phyloP scores from a whole-genome alignment of 163 green algal species.

The Prototheca cutis region DNA sequence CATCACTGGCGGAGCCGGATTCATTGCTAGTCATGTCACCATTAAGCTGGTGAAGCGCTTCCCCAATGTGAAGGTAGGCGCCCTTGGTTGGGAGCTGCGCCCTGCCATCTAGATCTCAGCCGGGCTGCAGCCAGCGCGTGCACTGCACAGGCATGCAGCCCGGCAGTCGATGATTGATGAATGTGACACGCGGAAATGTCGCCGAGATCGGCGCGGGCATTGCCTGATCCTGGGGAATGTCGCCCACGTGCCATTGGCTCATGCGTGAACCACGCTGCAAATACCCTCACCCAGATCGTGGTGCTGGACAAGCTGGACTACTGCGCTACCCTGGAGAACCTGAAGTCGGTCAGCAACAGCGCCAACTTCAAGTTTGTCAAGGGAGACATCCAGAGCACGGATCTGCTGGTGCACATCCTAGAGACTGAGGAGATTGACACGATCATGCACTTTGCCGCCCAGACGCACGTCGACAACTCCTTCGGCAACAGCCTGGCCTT shows the following conservation, averaged over 20 bases:
- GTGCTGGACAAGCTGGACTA: slow-evolving; percentile 97
- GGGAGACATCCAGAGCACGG: slow-evolving; percentile 85
- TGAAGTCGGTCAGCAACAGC: slow-evolving; percentile 38
- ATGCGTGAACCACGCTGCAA: too few species aligned
- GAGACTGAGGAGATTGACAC: slow-evolving; percentile 86
- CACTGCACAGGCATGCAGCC: neutral
- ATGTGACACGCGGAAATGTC: too few species aligned
- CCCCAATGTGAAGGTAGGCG: slow-evolving; percentile 75
- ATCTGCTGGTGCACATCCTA: slow-evolving; percentile 83
- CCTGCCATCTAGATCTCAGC: neutral
- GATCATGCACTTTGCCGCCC: slow-evolving; percentile 96
- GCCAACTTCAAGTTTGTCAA: slow-evolving; percentile 92
- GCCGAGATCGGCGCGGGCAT: too few species aligned
- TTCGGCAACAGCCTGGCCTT: slow-evolving; percentile 97
- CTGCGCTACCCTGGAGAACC: slow-evolving; percentile 80
- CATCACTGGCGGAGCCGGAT: slow-evolving; percentile 73
- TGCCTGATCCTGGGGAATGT: too few species aligned
- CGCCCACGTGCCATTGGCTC: too few species aligned
- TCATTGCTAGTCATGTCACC: slow-evolving; percentile 84
- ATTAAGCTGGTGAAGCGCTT: slow-evolving; percentile 59
- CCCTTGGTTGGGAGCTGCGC: neutral
- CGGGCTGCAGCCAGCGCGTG: neutral
- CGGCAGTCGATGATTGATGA: neutral
- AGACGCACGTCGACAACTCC: slow-evolving; percentile 98
- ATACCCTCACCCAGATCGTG: too few species aligned